Conservation (phyloP, 768 basidiomycete species). For the Strobilomyces confusus region DNA sequence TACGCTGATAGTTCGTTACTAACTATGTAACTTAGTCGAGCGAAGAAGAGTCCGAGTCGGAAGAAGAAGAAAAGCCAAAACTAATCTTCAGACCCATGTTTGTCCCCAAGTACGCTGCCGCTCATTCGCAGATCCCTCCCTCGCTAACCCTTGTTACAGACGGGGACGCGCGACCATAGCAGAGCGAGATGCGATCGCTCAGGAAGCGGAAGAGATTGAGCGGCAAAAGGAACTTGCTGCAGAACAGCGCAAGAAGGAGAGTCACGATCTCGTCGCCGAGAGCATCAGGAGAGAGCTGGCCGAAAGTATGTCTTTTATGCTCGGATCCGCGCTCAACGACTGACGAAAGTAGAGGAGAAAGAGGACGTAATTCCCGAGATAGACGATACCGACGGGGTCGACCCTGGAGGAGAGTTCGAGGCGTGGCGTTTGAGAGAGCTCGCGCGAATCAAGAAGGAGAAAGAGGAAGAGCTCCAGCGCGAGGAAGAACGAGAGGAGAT, state of each 20-base stretch:
- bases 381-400: constrained; percentile 92
- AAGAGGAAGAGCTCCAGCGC: constrained; percentile 76
- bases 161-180: constrained; percentile 71
- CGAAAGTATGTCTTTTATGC: constrained; percentile 61
- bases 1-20: constrained; percentile 9
- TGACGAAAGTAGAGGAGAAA: constrained; percentile 69
- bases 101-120: constrained; percentile 75
- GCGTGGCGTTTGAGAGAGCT: constrained; percentile 95
- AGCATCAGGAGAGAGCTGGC: constrained; percentile 88
- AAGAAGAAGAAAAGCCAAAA: constrained; percentile 72
- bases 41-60: constrained; percentile 78
- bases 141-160: constrained; percentile 36
- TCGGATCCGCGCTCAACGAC: background rate
- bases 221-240: constrained; percentile 68
- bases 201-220: constrained; percentile 73
- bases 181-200: constrained; percentile 61
- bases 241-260: constrained; percentile 82
- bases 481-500: constrained; percentile 89
- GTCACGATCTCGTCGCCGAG: constrained; percentile 91
- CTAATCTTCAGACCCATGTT: constrained; percentile 88
- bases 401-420: constrained; percentile 88
- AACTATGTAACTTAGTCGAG: constrained; percentile 54
- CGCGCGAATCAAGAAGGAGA: constrained; percentile 89
- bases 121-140: background rate
- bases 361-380: constrained; percentile 80